Evolutionary conservation across 1,284 basidiomycete species (phyloP), one percentile per base, ranked within the genome.

Genomic region (Fomitiporia mediterranea): DNA sequence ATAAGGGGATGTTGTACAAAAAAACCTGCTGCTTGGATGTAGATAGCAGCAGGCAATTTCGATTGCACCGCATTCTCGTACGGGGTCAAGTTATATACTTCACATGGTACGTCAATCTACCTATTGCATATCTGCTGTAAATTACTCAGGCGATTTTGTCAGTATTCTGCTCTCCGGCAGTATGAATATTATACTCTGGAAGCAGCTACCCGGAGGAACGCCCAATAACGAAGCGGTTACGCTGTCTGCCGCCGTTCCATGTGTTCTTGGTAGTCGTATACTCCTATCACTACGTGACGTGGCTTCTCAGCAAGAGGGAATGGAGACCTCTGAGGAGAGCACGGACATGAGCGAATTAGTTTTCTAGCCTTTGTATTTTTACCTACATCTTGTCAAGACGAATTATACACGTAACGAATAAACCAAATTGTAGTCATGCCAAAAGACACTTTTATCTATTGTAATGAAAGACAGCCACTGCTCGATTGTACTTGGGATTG

Each of bases 201-300:
- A 34, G 35, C 23, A 19, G 9, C 32, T 38, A 19, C 17, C 47
- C 1, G 17, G 19, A n/a, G 30, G 46, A 28, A 48, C 46, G 19
- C 47, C 47, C 30, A 49, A 49, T 35, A 49, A 49, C 34, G 35
- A 38, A 35, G 35, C 15, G 17, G 37, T 49, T n/a, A 49, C 32
- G 9, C 28, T 49, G 7, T 34, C 47, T 5, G 21, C 23, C 30
- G 47, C 47, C 1, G 37, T 49, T 35, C 47, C 47, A 25, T 49
- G 47, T 34, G 35, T 49, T 5, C 47, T 35, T 3, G 35, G 47
- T 5, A 15, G 8, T 15, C 47, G 47, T 11, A 38, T 49, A 21
- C 23, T 49, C 17, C 34, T 35, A 6, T 21, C 8, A 6, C n/a
- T 49, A 23, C 28, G 47, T 4, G 47, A 49, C 6, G 30, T 23